A percentile compares a stretch with the other conserved stretches of the same genome.
phyloP scores from a whole-genome alignment of 2,329 filamentous ascomycete species.

The Fusarium liriodendri region DNA sequence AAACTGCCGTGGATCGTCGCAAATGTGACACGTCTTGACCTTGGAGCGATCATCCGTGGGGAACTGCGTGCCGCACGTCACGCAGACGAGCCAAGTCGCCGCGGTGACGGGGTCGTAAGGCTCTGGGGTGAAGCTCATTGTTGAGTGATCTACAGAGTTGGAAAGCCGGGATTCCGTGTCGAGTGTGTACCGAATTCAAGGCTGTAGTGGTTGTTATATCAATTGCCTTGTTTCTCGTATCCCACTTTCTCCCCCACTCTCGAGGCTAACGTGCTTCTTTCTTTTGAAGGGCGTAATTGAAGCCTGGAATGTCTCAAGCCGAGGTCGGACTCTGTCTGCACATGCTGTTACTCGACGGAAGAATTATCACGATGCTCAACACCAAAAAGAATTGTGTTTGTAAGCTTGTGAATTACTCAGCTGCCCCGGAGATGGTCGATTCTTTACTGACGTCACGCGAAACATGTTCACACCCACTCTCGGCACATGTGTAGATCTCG shows the following conservation, averaged over 20 bases:
- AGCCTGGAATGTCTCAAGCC: neutral
- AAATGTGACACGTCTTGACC: conserved; percentile 73
- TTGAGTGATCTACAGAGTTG: neutral
- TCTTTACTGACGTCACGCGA: conserved; percentile 2
- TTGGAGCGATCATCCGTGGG: conserved; percentile 54
- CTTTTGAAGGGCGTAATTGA: neutral
- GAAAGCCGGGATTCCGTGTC: conserved; percentile 11
- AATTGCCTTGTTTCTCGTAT: neutral
- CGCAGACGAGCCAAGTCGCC: conserved; percentile 65
- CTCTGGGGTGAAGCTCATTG: conserved; percentile 24
- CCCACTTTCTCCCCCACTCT: conserved; percentile 1
- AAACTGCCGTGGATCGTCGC: conserved; percentile 79
- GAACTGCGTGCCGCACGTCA: conserved; percentile 77
- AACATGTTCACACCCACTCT: neutral
- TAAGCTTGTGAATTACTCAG: conserved; percentile 1
- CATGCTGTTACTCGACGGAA: neutral
- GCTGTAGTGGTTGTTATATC: neutral
- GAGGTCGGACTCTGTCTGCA: neutral
- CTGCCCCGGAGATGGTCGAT: neutral
- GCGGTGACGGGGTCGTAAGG: conserved; percentile 36
- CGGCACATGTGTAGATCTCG: neutral
- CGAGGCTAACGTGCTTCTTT: neutral
- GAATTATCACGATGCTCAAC: neutral
- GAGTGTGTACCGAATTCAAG: neutral
- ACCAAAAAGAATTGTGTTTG: neutral